Conservation (phyloP, 306 rosid genomes). For the Amphicarpaea edgeworthii region DNA sequence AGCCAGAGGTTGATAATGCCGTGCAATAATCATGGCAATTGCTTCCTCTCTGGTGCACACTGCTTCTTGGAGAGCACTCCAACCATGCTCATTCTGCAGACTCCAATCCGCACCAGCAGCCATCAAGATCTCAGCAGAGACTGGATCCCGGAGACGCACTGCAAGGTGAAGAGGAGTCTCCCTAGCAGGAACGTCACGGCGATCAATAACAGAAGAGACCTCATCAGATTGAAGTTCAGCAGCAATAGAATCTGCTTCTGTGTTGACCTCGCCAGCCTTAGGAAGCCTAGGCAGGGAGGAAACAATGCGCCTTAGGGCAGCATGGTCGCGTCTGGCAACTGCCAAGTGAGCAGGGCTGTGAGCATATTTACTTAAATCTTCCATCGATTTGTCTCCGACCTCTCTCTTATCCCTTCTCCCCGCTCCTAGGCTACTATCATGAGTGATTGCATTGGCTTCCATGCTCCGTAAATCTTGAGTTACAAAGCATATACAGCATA, state of each 20-base stretch:
- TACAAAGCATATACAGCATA: slow-evolving; percentile 45
- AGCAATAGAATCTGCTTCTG: slow-evolving; percentile 82
- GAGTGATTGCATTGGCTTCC: slow-evolving; percentile 52
- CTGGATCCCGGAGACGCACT: slow-evolving; percentile 82
- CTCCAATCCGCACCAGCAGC: slow-evolving; percentile 99
- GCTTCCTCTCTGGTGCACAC: slow-evolving; percentile 94
- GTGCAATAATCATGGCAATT: slow-evolving; percentile 89
- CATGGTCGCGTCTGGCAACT: slow-evolving; percentile 78
- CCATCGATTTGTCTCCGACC: slow-evolving; percentile 59
- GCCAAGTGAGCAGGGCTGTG: slow-evolving; percentile 95
- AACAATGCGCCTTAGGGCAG: slow-evolving; percentile 68
- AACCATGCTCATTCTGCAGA: slow-evolving; percentile 94
- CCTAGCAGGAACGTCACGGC: slow-evolving; percentile 95
- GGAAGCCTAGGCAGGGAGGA: slow-evolving; percentile 74
- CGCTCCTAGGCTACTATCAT: slow-evolving; percentile 52
- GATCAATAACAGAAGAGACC: slow-evolving; percentile 76
- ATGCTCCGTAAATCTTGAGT: slow-evolving; percentile 50
- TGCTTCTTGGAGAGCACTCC: slow-evolving; percentile 99
- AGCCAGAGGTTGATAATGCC: slow-evolving; percentile 91
- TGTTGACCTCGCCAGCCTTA: slow-evolving; percentile 83
- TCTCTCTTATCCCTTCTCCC: slow-evolving; percentile 49
- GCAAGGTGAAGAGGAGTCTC: slow-evolving; percentile 99
- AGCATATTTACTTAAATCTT: slow-evolving; percentile 75
- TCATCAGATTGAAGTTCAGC: slow-evolving; percentile 87
- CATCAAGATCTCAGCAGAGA: slow-evolving; percentile 92